phyloP scores from a whole-genome alignment of 2,329 filamentous ascomycete genomes.

The Sporothrix euskadiensis region DNA sequence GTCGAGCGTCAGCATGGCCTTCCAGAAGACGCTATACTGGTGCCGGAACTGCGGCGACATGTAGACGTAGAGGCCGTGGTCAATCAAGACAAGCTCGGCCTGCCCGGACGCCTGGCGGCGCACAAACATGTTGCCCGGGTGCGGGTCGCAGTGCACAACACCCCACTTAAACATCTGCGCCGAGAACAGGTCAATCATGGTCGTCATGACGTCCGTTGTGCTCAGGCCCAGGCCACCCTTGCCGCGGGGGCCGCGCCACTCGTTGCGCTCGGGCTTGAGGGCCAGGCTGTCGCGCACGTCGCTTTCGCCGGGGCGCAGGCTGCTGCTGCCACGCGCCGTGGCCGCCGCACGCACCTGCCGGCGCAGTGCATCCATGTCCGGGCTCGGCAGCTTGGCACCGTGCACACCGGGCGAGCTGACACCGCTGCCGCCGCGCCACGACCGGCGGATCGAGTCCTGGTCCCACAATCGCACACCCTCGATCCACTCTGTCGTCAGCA shows the following conservation, averaged over 20 bases:
- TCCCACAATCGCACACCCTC: constrained; percentile 94
- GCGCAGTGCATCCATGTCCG: constrained; percentile 51
- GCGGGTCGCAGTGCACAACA: constrained; percentile 91
- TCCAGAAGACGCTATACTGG: constrained; percentile 91
- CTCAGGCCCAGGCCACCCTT: constrained; percentile 82
- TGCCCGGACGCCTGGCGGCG: constrained; percentile 78
- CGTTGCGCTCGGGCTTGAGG: constrained; percentile 77
- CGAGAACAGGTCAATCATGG: constrained; percentile 94
- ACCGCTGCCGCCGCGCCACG: constrained; percentile 77
- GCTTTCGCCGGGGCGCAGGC: constrained; percentile 43
- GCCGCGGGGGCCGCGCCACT: constrained; percentile 71
- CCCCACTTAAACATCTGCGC: constrained; percentile 98
- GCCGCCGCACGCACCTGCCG: constrained; percentile 46
- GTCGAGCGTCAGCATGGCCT: constrained; percentile 89
- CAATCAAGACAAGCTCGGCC: constrained; percentile 89
- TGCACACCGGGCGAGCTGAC: constrained; percentile 76
- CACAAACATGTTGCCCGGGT: constrained; percentile 96
- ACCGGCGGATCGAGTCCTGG: constrained; percentile 72
- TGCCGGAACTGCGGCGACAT: constrained; percentile 81
- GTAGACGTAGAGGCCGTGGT: constrained; percentile 93
- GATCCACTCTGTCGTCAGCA: constrained; percentile 97
- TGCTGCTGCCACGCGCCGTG: constrained; percentile 29
- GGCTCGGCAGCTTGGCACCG: constrained; percentile 59
- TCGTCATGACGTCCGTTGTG: constrained; percentile 87
- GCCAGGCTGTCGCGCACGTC: constrained; percentile 59